Conservation (phyloP, 768 basidiomycete species). For the Boletus sensibilis region DNA sequence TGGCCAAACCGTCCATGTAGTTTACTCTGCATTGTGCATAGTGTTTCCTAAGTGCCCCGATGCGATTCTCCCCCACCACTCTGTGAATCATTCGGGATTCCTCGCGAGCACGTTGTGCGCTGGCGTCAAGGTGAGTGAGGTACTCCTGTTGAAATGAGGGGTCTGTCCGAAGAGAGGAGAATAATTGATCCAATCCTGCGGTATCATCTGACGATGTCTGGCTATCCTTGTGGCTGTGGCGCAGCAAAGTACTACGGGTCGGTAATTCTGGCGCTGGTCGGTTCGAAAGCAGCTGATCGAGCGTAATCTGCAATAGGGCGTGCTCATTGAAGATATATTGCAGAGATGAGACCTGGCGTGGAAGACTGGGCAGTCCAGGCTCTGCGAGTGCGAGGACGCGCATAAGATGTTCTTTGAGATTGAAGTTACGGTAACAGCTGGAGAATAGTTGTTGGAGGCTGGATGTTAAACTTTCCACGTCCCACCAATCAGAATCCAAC, state of each 20-base stretch:
- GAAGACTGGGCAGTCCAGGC: not conserved
- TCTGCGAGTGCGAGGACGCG: not conserved
- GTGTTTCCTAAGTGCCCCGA: not conserved
- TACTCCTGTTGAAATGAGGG: constrained; percentile 12
- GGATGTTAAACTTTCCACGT: not conserved
- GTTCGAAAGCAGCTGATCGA: not conserved
- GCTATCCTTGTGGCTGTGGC: not conserved
- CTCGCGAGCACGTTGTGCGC: not conserved
- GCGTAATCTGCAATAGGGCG: not conserved
- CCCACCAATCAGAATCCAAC: not conserved
- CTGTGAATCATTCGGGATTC: not conserved
- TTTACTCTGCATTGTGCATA: not conserved
- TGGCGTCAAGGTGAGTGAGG: not conserved
- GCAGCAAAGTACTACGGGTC: not conserved
- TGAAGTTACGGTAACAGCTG: constrained; percentile 13
- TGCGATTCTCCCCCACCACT: no score
- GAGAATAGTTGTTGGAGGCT: constrained; percentile 4
- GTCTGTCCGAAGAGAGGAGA: not conserved
- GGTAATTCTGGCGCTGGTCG: not conserved
- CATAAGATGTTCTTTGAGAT: constrained; percentile 4
- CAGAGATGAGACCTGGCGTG: accelerated
- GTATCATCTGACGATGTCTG: not conserved
- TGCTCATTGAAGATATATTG: not conserved
- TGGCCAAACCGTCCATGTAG: not conserved
- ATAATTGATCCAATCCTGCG: not conserved